phyloP scores from a whole-genome alignment of 192 early-diverging fungal genomes.

The Backusella mclennaniae region DNA sequence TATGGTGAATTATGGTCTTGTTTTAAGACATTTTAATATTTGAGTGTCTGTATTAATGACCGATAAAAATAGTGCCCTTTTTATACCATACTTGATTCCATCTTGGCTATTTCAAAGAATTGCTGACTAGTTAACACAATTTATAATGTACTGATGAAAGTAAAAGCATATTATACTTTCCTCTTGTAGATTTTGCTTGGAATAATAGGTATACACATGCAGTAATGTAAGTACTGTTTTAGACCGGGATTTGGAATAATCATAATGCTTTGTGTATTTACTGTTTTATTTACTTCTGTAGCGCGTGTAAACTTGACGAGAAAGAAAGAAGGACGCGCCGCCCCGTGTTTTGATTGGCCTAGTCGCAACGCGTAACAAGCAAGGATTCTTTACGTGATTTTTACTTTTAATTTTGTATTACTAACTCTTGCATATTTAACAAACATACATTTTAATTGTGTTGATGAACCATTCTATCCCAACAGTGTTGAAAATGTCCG shows the following conservation, averaged over 20 bases:
- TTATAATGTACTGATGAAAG: neutral
- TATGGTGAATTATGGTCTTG: neutral
- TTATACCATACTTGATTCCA: too few relatives aligned
- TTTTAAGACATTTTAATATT: neutral
- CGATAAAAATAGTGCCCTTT: neutral
- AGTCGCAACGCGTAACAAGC: neutral
- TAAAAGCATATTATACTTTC: neutral
- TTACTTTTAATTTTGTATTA: neutral
- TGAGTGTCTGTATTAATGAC: neutral
- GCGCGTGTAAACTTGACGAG: neutral
- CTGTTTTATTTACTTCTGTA: too few relatives aligned
- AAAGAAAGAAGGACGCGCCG: neutral
- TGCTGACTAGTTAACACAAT: neutral
- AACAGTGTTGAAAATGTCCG: too few relatives aligned
- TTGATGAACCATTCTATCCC: too few relatives aligned
- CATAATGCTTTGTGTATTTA: too few relatives aligned
- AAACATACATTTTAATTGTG: neutral
- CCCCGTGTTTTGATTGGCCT: neutral
- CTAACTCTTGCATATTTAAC: neutral
- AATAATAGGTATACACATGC: too few relatives aligned
- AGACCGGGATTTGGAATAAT: too few relatives aligned
- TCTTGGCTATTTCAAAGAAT: neutral
- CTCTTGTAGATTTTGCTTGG: too few relatives aligned
- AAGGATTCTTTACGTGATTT: neutral
- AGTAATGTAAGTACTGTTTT: too few relatives aligned